Percentiles rank a stretch among this genome's conserved stretches.
Conservation (phyloP, 2,329 filamentous ascomycete genomes). For the Calonectria pseudoturangicola region DNA sequence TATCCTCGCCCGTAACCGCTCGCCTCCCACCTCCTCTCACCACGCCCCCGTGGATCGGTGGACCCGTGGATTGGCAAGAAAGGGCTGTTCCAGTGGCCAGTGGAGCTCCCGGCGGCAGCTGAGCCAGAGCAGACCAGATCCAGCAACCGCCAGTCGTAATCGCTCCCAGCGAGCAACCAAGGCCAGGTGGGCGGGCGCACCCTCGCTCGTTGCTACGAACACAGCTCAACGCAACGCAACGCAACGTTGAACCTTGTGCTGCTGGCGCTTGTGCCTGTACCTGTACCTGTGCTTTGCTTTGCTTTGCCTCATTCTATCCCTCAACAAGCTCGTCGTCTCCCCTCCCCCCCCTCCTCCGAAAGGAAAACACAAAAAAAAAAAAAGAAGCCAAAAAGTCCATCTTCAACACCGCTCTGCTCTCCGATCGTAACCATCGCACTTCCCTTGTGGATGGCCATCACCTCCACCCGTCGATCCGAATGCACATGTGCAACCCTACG, state of each 20-base stretch:
- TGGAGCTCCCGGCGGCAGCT: constrained; percentile 16
- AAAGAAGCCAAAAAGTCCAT: not conserved
- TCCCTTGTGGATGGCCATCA: constrained; percentile 31
- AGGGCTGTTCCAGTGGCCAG: constrained; percentile 14
- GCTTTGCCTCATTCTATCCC: constrained; percentile 8
- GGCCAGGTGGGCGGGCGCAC: constrained; percentile 20
- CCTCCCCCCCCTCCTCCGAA: not conserved
- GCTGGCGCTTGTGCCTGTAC: constrained; percentile 11
- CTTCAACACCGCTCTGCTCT: constrained; percentile 16
- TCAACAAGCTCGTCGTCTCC: not conserved
- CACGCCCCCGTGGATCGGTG: constrained; percentile 24
- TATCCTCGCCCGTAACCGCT: constrained; percentile 24
- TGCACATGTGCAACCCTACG: constrained; percentile 45
- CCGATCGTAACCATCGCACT: constrained; percentile 31
- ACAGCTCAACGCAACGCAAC: constrained; percentile 29
- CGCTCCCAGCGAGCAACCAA: constrained; percentile 10
- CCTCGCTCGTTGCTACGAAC: constrained; percentile 26
- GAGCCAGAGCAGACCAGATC: constrained; percentile 4
- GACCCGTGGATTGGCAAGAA: constrained; percentile 29
- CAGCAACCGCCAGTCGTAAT: constrained; percentile 19
- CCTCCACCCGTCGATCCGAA: constrained; percentile 39
- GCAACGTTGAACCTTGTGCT: constrained; percentile 31
- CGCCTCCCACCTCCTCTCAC: constrained; percentile 26
- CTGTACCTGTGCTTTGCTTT: constrained; percentile 24
- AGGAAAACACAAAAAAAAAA: not conserved